A percentile compares a stretch with the other conserved stretches of the same genome.
phyloP scores from a whole-genome alignment of 1,284 basidiomycete genomes.

The Ganoderma boninense region DNA sequence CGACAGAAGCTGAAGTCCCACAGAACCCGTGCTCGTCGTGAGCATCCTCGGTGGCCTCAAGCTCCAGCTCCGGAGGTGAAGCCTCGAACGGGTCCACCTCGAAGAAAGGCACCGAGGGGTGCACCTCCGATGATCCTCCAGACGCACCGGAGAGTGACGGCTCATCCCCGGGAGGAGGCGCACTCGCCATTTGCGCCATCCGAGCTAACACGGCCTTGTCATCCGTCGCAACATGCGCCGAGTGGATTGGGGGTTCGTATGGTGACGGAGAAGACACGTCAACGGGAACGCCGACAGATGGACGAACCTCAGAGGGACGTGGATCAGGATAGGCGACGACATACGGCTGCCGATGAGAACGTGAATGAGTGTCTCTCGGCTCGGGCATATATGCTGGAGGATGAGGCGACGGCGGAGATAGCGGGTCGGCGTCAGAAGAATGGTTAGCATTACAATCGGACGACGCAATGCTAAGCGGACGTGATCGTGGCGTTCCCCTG shows the following conservation, averaged over 20 bases:
- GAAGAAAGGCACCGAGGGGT: slow-evolving; percentile 40
- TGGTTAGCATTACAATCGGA: slow-evolving; percentile 1
- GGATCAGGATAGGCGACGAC: slow-evolving; percentile 16
- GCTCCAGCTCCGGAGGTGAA: slow-evolving; percentile 26
- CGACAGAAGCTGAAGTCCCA: slow-evolving; percentile 15
- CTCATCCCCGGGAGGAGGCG: slow-evolving; percentile 47
- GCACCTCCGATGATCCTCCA: slow-evolving; percentile 29
- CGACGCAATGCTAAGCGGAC: slow-evolving; percentile 21
- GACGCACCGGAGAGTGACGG: slow-evolving; percentile 1
- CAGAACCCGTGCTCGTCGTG: slow-evolving; percentile 18
- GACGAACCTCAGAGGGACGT: slow-evolving; percentile 9
- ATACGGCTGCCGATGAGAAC: slow-evolving; percentile 14
- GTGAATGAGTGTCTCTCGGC: slow-evolving; percentile 6
- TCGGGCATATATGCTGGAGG: slow-evolving; percentile 33
- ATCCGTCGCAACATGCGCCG: slow-evolving; percentile 77
- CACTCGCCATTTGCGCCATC: slow-evolving; percentile 63
- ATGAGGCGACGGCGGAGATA: slow-evolving; percentile 19
- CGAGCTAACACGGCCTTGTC: slow-evolving; percentile 72
- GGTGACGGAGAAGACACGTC: slow-evolving; percentile 22
- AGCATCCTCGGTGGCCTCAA: slow-evolving; percentile 6
- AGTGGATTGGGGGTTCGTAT: slow-evolving; percentile 38
- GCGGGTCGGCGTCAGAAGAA: slow-evolving; percentile 6
- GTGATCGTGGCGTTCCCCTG: slow-evolving; percentile 17
- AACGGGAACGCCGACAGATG: slow-evolving; percentile 9
- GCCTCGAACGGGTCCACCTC: slow-evolving; percentile 38